Conservation (phyloP, 306 rosid genomes). For the Sphenostylis stenocarpa region DNA sequence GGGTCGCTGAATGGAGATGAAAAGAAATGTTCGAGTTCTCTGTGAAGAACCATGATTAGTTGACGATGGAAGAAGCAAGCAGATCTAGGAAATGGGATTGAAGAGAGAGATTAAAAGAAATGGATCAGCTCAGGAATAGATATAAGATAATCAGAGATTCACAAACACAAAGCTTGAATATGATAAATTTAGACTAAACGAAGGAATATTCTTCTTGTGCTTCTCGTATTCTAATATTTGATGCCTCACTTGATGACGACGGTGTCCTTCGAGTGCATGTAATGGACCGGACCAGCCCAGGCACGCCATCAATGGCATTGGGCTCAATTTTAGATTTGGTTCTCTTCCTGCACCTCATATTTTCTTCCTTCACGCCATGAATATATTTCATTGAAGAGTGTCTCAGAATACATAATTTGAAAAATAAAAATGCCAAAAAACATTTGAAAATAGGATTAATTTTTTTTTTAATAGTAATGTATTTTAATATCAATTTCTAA, state of each 20-base stretch:
- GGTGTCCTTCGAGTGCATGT: neutral
- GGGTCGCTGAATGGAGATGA: conserved; percentile 20
- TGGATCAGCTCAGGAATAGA: neutral
- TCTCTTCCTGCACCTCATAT: too few relatives aligned
- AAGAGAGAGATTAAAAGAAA: neutral
- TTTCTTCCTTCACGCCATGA: too few relatives aligned
- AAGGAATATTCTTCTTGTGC: conserved; percentile 34
- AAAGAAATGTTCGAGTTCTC: conserved; percentile 38
- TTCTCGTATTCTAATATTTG: neutral
- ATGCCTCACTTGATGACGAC: neutral
- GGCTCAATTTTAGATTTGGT: neutral
- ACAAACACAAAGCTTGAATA: neutral
- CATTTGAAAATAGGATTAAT: too few relatives aligned
- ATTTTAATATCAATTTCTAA: too few relatives aligned
- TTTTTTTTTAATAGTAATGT: too few relatives aligned
- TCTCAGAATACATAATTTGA: too few relatives aligned
- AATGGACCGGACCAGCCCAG: conserved; percentile 15
- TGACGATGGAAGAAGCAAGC: neutral
- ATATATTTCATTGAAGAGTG: too few relatives aligned
- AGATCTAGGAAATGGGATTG: conserved; percentile 5
- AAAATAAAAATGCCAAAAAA: too few relatives aligned
- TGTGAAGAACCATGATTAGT: conserved; percentile 42
- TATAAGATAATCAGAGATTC: neutral
- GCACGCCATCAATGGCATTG: neutral
- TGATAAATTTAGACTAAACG: neutral